These are phyloP conservation scores for Aspergillus fijiensis DNA, from an alignment of 2,329 filamentous ascomycete species.

Conservation along the genomic window DNA sequence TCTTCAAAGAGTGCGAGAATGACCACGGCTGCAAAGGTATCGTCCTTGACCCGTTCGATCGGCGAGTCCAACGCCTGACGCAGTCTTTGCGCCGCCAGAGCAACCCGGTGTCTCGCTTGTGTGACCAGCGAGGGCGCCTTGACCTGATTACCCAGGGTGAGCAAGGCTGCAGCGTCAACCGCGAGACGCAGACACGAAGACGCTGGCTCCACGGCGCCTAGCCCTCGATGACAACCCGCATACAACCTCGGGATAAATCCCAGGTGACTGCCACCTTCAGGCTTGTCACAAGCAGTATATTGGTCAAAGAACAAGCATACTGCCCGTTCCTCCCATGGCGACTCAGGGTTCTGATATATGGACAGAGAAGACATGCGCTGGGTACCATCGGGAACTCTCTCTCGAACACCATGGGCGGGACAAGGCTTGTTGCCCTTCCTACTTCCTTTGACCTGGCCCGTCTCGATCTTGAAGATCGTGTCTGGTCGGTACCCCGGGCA, in stretches of 20 bases:
- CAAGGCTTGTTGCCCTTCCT: constrained; percentile 22
- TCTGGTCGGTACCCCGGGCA: constrained; percentile 40
- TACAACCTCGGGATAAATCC: constrained; percentile 40
- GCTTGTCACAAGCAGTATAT: constrained; percentile 30
- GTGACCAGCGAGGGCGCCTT: constrained; percentile 26
- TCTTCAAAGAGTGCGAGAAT: constrained; percentile 41
- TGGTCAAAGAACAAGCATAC: constrained; percentile 45
- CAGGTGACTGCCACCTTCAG: constrained; percentile 33
- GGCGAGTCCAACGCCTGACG: constrained; percentile 31
- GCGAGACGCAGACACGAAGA: constrained; percentile 34
- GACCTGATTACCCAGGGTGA: constrained; percentile 33
- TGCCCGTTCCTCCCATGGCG: constrained; percentile 38
- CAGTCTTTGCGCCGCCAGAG: constrained; percentile 32
- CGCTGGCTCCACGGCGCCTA: constrained; percentile 15
- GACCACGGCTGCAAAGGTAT: constrained; percentile 40
- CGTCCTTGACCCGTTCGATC: constrained; percentile 33
- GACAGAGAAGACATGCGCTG: constrained; percentile 15
- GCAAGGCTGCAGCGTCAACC: constrained; percentile 37
- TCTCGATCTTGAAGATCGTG: constrained; percentile 38
- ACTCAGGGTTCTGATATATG: constrained; percentile 26
- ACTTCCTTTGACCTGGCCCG: constrained; percentile 28
- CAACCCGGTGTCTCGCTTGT: constrained; percentile 34
- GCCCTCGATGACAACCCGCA: constrained; percentile 25
- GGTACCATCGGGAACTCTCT: constrained; percentile 1
- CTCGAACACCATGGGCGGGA: not conserved